phyloP scores from a whole-genome alignment of 345 rosid species.

The Brassica cretica region DNA sequence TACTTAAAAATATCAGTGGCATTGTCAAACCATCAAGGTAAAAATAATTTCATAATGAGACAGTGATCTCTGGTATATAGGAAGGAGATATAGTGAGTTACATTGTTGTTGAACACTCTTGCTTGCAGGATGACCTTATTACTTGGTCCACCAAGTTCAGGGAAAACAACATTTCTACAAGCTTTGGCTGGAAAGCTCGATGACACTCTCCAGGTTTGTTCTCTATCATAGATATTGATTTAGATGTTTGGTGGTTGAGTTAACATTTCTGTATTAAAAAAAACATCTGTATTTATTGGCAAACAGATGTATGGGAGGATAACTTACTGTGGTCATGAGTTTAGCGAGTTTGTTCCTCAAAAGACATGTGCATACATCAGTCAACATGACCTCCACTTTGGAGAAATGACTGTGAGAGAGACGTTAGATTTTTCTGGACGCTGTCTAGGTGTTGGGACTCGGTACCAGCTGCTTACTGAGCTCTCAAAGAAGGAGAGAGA shows the following conservation, averaged over 20 bases:
- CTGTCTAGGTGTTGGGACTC: constrained; percentile 72
- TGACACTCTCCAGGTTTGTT: constrained; percentile 53
- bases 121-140: constrained; percentile 75
- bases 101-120: constrained; percentile 1
- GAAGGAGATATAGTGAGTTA: neutral
- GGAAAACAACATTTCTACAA: constrained; percentile 76
- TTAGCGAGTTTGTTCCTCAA: constrained; percentile 73
- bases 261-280: neutral
- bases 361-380: constrained; percentile 81
- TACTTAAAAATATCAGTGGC: constrained; percentile 69
- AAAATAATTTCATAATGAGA: neutral
- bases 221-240: neutral
- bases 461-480: constrained; percentile 67
- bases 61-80: neutral
- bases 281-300: neutral
- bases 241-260: neutral
- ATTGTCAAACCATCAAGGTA: constrained; percentile 84
- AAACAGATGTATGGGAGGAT: constrained; percentile 60
- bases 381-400: constrained; percentile 80
- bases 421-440: constrained; percentile 78
- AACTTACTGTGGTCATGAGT: constrained; percentile 75
- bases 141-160: constrained; percentile 90
- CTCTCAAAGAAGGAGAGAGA: constrained; percentile 75
- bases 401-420: constrained; percentile 86
- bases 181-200: constrained; percentile 83